Evolutionary conservation across 1,284 basidiomycete genomes (phyloP).

Genomic region (Agaricales sp.): DNA sequence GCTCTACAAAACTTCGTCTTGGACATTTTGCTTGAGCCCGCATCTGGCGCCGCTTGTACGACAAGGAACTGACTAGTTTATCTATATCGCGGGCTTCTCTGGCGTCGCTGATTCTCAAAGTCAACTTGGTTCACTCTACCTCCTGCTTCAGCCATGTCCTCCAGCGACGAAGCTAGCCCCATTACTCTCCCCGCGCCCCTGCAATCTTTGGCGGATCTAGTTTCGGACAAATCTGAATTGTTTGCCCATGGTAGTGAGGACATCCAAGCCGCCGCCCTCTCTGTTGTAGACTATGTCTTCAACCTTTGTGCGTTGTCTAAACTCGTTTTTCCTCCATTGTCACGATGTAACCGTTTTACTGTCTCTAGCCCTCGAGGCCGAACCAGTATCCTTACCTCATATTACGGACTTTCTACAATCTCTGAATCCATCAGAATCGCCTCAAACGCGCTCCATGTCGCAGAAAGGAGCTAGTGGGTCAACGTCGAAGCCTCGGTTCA

Average conservation of each 20-base stretch:
- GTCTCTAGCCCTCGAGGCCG: conserved; percentile 50
- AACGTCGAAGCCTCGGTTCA: conserved; percentile 25
- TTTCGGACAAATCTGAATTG: conserved; percentile 43
- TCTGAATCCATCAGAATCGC: conserved; percentile 49
- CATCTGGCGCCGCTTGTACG: too few relatives aligned
- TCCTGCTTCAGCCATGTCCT: too few relatives aligned
- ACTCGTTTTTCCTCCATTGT: conserved; percentile 5
- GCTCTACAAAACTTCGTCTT: too few relatives aligned
- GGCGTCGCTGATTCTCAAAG: too few relatives aligned
- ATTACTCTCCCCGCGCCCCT: conserved; percentile 29
- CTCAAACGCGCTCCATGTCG: conserved; percentile 61
- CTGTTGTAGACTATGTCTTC: conserved; percentile 70
- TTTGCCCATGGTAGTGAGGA: conserved; percentile 47
- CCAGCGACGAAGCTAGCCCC: conserved; percentile 1
- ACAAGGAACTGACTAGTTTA: too few relatives aligned
- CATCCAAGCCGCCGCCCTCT: conserved; percentile 48
- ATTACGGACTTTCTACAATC: conserved; percentile 62
- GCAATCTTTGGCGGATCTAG: conserved; percentile 34
- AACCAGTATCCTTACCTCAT: conserved; percentile 51
- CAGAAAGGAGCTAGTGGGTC: conserved; percentile 30
- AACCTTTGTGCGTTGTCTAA: conserved; percentile 54
- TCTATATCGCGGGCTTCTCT: too few relatives aligned
- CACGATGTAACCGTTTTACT: conserved; percentile 6
- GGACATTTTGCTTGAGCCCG: too few relatives aligned
- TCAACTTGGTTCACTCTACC: too few relatives aligned